These are phyloP conservation scores for Omphalotus olearius DNA, from an alignment of 1,284 basidiomycete species.

Conservation along the genomic window DNA sequence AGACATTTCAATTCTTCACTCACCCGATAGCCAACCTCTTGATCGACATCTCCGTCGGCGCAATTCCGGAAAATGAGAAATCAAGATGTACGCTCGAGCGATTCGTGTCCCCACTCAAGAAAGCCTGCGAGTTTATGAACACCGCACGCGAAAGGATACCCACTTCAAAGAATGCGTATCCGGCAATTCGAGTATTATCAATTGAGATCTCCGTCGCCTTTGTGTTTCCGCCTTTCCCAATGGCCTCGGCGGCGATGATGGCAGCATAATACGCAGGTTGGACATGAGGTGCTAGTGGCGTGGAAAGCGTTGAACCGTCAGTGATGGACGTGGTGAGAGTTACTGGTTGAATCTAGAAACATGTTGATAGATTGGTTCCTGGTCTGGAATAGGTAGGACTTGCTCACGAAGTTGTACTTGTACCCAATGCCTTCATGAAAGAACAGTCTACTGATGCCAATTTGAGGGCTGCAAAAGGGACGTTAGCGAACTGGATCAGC, in stretches of 20 bases:
- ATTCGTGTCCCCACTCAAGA: constrained; percentile 24
- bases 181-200: constrained; percentile 5
- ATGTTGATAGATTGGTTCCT: background rate
- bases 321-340: constrained; percentile 18
- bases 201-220: constrained; percentile 9
- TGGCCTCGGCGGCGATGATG: constrained; percentile 21
- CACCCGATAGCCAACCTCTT: constrained; percentile 46
- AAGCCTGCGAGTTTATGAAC: constrained; percentile 14
- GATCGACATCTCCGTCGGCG: constrained; percentile 27
- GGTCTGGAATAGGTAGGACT: background rate
- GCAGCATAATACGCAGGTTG: constrained; percentile 22
- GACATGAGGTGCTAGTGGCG: constrained; percentile 20
- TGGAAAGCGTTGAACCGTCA: constrained; percentile 16
- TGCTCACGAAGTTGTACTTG: constrained; percentile 22
- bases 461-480: constrained; percentile 9
- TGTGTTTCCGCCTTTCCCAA: constrained; percentile 14
- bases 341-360: constrained; percentile 20
- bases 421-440: constrained; percentile 25
- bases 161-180: constrained; percentile 10
- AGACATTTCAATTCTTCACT: constrained; percentile 14
- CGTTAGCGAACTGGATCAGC: background rate
- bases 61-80: constrained; percentile 29
- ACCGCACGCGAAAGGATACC: constrained; percentile 6
- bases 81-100: constrained; percentile 33
- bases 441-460: constrained; percentile 19